Evolutionary conservation across 176 grass and related monocot genomes (phyloP), one percentile per base, ranked within the genome.

Genomic region (Cocos nucifera): DNA sequence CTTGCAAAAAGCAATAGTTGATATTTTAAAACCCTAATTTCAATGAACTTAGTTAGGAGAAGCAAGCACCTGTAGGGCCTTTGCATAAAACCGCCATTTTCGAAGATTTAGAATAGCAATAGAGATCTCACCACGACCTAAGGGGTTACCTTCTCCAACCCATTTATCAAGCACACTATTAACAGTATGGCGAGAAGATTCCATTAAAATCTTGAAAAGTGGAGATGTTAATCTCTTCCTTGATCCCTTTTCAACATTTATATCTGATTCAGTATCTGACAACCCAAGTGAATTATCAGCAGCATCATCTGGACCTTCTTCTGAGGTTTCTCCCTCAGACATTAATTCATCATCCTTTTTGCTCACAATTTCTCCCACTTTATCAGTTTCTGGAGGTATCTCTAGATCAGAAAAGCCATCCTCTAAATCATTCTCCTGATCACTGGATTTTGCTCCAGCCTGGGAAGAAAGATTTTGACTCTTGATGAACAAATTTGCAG

Each of bases 361-460:
- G 24, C 49, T 18, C 22, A 27, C 27, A 68, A 18, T 28, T 56
- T 56, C 14, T 2, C 6, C 35, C 35, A 44, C 24, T 32, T 67
- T 17, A 22, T 9, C 62, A 78, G 79, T 76, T 69, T 85, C 84
- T 0, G 78, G 65, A 5, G 76, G 64, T 35, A 72, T 69, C 19
- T 92, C 87, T 4, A 92, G 71, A 79, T 98, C 87, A 76, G 93
- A 89, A 80, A 98, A 92, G 17, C 84, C 88, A 5, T 98, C 77
- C 49, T 80, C 79, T 25, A 82, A 69, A 68, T 74, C 79, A 69
- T 82, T 66, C 3, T 75, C 70, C n/a, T 78, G 81, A 61, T 79
- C 64, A 79, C 57, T 73, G 53, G 84, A 83, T 56, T 71, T 86
- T 69, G 59, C 22, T 58, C 79, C 59, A 17, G 63, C 72, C 58